Conservation (phyloP, 2,329 filamentous ascomycete species). For the Monosporascus sp. region DNA sequence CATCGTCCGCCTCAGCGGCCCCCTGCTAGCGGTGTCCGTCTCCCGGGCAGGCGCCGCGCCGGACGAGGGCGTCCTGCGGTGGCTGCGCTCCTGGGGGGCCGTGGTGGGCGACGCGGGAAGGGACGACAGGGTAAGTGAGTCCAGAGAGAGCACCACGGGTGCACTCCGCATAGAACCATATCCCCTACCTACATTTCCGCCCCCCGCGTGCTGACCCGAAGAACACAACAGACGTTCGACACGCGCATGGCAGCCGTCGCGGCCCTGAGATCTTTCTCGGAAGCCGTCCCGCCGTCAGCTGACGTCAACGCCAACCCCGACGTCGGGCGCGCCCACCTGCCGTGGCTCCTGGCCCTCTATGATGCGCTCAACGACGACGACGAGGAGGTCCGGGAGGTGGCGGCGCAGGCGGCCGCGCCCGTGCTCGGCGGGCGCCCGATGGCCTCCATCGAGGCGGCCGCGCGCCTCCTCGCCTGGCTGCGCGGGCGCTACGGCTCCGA, state of each 20-base stretch:
- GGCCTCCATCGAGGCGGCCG: conserved; percentile 42
- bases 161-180: not conserved
- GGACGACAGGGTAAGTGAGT: conserved; percentile 44
- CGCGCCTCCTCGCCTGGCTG: conserved; percentile 40
- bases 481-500: conserved; percentile 27
- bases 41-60: conserved; percentile 6
- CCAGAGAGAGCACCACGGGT: not conserved
- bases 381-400: conserved; percentile 72
- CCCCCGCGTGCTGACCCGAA: conserved; percentile 1
- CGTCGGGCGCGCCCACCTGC: conserved; percentile 36
- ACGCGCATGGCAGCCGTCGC: conserved; percentile 54
- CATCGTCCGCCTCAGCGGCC: conserved; percentile 41
- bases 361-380: conserved; percentile 84
- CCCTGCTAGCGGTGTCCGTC: conserved; percentile 32
- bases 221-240: conserved; percentile 51
- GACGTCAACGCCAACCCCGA: conserved; percentile 15
- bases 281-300: conserved; percentile 14
- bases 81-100: conserved; percentile 37
- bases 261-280: conserved; percentile 49
- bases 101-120: conserved; percentile 44
- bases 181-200: not conserved
- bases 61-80: conserved; percentile 10
- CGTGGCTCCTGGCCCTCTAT: conserved; percentile 62
- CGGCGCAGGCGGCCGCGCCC: conserved; percentile 42
- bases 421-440: conserved; percentile 39